phyloP scores from a whole-genome alignment of 495 filamentous ascomycete genomes.

The Clohesyomyces aquaticus region DNA sequence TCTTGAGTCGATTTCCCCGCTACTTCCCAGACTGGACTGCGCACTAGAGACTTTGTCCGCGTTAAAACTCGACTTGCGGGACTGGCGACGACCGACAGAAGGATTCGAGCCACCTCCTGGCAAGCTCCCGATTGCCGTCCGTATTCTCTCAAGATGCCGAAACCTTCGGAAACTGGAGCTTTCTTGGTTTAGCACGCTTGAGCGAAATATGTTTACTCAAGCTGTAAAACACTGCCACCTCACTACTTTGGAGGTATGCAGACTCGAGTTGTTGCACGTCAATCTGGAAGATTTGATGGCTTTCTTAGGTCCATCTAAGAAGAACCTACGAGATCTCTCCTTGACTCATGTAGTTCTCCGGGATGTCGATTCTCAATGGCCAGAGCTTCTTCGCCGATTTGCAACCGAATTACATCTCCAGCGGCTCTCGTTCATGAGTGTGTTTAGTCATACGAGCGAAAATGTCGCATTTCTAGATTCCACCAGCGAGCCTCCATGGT shows the following conservation, averaged over 20 bases:
- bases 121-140: constrained; percentile 15
- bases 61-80: constrained; percentile 22
- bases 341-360: constrained; percentile 14
- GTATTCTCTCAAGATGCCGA: constrained; percentile 23
- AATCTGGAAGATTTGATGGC: constrained; percentile 8
- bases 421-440: background rate
- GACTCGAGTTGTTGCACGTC: constrained; percentile 24
- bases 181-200: constrained; percentile 28
- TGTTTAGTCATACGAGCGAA: constrained; percentile 11
- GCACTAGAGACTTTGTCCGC: constrained; percentile 14
- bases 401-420: constrained; percentile 13
- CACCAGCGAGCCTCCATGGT: background rate
- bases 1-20: constrained; percentile 16
- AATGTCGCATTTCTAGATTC: background rate
- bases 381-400: constrained; percentile 11
- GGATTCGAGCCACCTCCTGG: constrained; percentile 20
- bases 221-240: constrained; percentile 22
- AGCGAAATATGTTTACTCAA: constrained; percentile 21
- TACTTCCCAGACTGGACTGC: constrained; percentile 12
- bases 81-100: constrained; percentile 28
- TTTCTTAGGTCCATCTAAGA: constrained; percentile 14
- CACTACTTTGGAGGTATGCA: constrained; percentile 17
- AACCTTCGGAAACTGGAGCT: constrained; percentile 11
- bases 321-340: constrained; percentile 9
- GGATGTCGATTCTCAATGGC: constrained; percentile 14